Evolutionary conservation across 495 filamentous ascomycete genomes (phyloP).

Genomic region (Neurospora sp.): DNA sequence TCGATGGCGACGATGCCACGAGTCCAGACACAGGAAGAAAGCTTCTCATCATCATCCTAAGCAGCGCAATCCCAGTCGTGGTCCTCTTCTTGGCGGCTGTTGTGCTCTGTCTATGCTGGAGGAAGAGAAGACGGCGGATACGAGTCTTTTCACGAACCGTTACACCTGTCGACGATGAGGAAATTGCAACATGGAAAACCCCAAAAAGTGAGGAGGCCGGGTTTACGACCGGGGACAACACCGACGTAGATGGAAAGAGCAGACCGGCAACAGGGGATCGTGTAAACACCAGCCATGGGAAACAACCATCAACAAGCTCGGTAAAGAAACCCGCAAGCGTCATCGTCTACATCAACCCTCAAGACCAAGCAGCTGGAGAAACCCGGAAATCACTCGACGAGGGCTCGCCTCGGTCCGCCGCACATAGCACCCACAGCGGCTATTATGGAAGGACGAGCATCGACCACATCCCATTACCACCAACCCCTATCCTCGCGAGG

Average conservation of each 20-base stretch:
- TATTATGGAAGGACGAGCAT: slow-evolving; percentile 23
- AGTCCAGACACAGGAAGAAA: neutral
- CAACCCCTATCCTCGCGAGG: slow-evolving; percentile 33
- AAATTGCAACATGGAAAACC: slow-evolving; percentile 42
- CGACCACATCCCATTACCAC: slow-evolving; percentile 27
- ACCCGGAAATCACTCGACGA: slow-evolving; percentile 26
- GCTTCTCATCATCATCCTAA: slow-evolving; percentile 29
- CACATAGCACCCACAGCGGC: slow-evolving; percentile 5
- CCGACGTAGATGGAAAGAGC: slow-evolving; percentile 14
- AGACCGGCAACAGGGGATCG: slow-evolving; percentile 8
- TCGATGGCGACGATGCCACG: neutral
- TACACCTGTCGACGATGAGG: slow-evolving; percentile 42
- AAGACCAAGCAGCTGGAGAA: neutral
- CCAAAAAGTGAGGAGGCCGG: slow-evolving; percentile 16
- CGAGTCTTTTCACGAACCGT: slow-evolving; percentile 33
- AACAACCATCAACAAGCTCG: slow-evolving; percentile 29
- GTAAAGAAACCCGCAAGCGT: slow-evolving; percentile 30
- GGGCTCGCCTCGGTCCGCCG: slow-evolving; percentile 24
- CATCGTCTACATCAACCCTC: slow-evolving; percentile 32
- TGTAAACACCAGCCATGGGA: slow-evolving; percentile 20
- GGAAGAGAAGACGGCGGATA: slow-evolving; percentile 22
- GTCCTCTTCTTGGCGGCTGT: slow-evolving; percentile 26
- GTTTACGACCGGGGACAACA: slow-evolving; percentile 5
- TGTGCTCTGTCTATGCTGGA: slow-evolving; percentile 20
- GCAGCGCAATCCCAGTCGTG: slow-evolving; percentile 30